These are phyloP conservation scores for Daldinia sp. DNA, from an alignment of 2,329 filamentous ascomycete species.

Conservation along the genomic window DNA sequence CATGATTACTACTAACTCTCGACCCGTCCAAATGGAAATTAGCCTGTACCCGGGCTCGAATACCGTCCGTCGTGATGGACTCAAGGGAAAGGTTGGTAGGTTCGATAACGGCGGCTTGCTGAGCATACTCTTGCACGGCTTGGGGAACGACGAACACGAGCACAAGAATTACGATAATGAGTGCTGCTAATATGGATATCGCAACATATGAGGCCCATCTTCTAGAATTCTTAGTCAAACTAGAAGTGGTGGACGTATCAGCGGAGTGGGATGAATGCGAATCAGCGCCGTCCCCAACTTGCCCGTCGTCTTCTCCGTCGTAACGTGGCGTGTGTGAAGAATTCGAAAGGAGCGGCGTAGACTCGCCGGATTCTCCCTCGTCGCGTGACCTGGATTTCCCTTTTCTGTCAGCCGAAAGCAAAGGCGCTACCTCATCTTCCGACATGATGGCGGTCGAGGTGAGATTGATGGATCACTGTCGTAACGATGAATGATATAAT, in stretches of 20 bases:
- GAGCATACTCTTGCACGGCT: conserved; percentile 83
- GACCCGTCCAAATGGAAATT: conserved; percentile 82
- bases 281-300: conserved; percentile 43
- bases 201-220: conserved; percentile 84
- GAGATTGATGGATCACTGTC: conserved; percentile 1
- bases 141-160: conserved; percentile 84
- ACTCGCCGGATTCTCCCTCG: conserved; percentile 49
- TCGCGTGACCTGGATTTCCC: conserved; percentile 39
- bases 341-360: conserved; percentile 61
- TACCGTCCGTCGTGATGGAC: conserved; percentile 80
- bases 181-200: conserved; percentile 68
- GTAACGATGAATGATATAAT: conserved; percentile 7
- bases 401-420: conserved; percentile 51
- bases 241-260: conserved; percentile 35
- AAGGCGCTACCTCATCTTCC: conserved; percentile 55
- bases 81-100: conserved; percentile 86
- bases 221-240: conserved; percentile 51
- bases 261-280: conserved; percentile 46
- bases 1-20: conserved; percentile 73
- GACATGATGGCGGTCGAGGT: conserved; percentile 49
- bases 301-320: conserved; percentile 50
- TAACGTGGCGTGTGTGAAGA: conserved; percentile 50
- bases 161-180: conserved; percentile 74
- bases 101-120: conserved; percentile 81
- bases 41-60: conserved; percentile 81